These are phyloP conservation scores for Akebia trifoliata DNA, from an alignment of 164 flowering plant genomes.

Conservation along the genomic window DNA sequence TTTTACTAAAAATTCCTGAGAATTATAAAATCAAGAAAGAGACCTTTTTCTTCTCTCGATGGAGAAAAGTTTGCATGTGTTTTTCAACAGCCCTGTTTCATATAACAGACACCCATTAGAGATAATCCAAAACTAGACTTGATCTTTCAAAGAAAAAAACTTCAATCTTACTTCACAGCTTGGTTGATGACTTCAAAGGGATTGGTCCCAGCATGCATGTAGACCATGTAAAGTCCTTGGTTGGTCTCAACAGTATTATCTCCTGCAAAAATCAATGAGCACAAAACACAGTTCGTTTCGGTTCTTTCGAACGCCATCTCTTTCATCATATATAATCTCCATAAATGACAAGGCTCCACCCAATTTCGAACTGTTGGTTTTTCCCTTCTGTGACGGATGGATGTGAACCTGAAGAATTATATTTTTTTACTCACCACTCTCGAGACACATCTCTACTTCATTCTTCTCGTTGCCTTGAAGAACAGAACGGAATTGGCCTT, in stretches of 20 bases:
- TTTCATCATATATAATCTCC: background rate
- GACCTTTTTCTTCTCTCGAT: too few relatives aligned
- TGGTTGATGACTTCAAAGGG: slow-evolving; percentile 82
- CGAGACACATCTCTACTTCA: slow-evolving; percentile 84
- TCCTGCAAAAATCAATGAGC: slow-evolving; percentile 69
- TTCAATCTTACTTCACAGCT: slow-evolving; percentile 88
- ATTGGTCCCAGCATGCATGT: slow-evolving; percentile 84
- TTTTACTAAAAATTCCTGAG: too few relatives aligned
- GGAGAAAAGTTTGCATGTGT: too few relatives aligned
- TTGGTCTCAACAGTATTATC: slow-evolving; percentile 60
- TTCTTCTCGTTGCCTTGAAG: slow-evolving; percentile 82
- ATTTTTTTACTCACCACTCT: slow-evolving; percentile 90
- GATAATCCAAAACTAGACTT: too few relatives aligned
- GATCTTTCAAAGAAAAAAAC: too few relatives aligned
- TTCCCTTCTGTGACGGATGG: too few relatives aligned
- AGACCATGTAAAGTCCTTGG: slow-evolving; percentile 69
- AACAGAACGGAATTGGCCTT: slow-evolving; percentile 80
- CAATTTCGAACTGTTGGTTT: too few relatives aligned
- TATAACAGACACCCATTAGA: slow-evolving; percentile 11
- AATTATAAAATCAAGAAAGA: background rate
- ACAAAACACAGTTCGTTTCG: background rate
- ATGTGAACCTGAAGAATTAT: too few relatives aligned
- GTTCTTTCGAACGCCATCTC: background rate
- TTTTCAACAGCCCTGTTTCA: slow-evolving; percentile 75
- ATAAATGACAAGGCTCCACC: too few relatives aligned